Percentiles rank a stretch among this genome's conserved stretches.
Conservation (phyloP, 176 grass and related monocot genomes). For the Aechmea fasciata region DNA sequence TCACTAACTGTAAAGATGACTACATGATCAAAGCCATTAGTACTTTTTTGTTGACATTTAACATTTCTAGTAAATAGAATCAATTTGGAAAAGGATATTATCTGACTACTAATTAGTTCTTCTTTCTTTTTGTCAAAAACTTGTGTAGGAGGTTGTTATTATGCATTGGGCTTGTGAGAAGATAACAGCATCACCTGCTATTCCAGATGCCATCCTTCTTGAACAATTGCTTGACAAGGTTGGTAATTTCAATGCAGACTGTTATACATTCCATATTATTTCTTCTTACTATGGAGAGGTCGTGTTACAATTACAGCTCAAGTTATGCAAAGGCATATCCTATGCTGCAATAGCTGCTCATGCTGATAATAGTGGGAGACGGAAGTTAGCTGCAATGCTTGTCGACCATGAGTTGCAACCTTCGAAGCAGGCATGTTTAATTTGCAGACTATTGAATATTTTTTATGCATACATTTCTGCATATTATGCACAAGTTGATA, state of each 20-base stretch:
- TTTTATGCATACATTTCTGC: background rate
- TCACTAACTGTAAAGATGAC: no score
- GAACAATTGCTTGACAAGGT: slow-evolving; percentile 96
- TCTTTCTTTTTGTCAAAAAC: slow-evolving; percentile 30
- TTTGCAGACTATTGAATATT: slow-evolving; percentile 4
- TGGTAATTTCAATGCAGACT: slow-evolving; percentile 3
- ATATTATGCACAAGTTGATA: background rate
- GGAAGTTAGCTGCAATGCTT: slow-evolving; percentile 83
- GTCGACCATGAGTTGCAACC: slow-evolving; percentile 81
- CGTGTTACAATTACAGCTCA: slow-evolving; percentile 50
- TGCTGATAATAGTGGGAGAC: slow-evolving; percentile 75
- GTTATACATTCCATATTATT: background rate
- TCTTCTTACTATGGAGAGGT: slow-evolving; percentile 6
- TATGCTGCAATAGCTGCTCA: slow-evolving; percentile 92
- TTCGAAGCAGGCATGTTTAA: slow-evolving; percentile 77
- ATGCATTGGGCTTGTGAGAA: slow-evolving; percentile 99
- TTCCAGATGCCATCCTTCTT: slow-evolving; percentile 70
- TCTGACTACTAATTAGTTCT: background rate
- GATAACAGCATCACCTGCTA: slow-evolving; percentile 73
- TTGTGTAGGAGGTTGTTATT: slow-evolving; percentile 83
- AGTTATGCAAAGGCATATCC: slow-evolving; percentile 97
- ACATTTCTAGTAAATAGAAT: no score
- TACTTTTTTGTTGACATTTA: no score
- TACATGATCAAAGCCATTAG: no score
- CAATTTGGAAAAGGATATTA: background rate